Evolutionary conservation across 2,329 filamentous ascomycete genomes (phyloP), one percentile per base, ranked within the genome.

Genomic region (Penicillium psychrosexuale): DNA sequence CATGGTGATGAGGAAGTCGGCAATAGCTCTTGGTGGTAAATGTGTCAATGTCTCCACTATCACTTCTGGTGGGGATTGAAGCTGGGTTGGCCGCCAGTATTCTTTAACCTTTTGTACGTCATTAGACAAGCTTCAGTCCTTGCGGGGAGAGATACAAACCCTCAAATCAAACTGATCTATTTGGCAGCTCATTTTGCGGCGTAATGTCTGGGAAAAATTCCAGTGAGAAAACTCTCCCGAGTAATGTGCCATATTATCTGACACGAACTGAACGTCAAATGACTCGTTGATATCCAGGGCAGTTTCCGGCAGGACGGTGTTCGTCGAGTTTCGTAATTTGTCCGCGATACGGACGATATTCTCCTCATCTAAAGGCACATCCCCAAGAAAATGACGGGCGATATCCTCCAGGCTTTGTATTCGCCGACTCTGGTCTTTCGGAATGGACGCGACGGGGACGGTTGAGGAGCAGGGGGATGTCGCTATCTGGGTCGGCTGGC

Each of bases 191-290:
- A 74, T 73, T 36, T 73, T 72, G 11, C 67, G 66, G 42, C 71
- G 64, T 28, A 77, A 68, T 40, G 73, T 71, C 66, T 72, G 68
- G 1, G 73, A 74, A 44, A 77, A 76, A 37, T 73, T 76, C 61
- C 75, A 68, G 47, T 76, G 74, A 2, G 71, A 75, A 51, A 75
- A 75, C 47, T 77, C 74, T 6, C 74, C 74, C 1, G 74, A 76
- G 53, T 76, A 77, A 47, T 56, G 60, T 24, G 61, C 60, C 33
- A 50, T 28, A 30, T 54, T 42, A 9, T 22, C 40, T 12, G 46
- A 44, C 8, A 53, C 48, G 31, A 51, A 58, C 22, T 48, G 47
- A 45, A 59, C 58, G 22, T 61, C 48, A 27, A 55, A 58, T 5
- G 59, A 51, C 33, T 61, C 59, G 22, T 61, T 56, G 24, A 58